phyloP scores from a whole-genome alignment of 2,329 filamentous ascomycete genomes.

The Aspergillus tamarii region DNA sequence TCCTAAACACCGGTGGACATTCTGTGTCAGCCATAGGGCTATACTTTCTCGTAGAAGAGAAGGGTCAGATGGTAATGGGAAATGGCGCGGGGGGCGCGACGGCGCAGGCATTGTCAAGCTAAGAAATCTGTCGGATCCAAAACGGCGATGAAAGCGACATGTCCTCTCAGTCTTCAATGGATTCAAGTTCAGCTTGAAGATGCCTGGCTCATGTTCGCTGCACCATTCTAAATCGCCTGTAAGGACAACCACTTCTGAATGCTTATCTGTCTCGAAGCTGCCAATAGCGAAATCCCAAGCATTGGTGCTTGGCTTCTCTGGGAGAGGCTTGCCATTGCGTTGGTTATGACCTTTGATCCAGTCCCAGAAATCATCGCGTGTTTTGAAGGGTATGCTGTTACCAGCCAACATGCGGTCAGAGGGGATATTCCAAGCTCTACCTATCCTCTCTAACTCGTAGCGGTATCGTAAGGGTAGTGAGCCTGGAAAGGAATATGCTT shows the following conservation, averaged over 20 bases:
- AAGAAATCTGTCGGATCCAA: slow-evolving; percentile 52
- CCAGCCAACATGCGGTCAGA: slow-evolving; percentile 34
- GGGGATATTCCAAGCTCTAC: slow-evolving; percentile 32
- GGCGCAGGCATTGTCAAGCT: slow-evolving; percentile 42
- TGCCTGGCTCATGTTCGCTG: slow-evolving; percentile 31
- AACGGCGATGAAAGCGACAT: slow-evolving; percentile 50
- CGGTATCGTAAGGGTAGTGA: slow-evolving; percentile 38
- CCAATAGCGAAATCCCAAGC: slow-evolving; percentile 41
- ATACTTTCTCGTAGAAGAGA: slow-evolving; percentile 38
- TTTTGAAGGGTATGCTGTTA: slow-evolving; percentile 26
- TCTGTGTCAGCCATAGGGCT: slow-evolving; percentile 43
- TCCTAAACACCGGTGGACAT: slow-evolving; percentile 44
- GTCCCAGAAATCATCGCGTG: slow-evolving; percentile 38
- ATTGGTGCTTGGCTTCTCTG: slow-evolving; percentile 34
- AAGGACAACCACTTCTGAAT: slow-evolving; percentile 44
- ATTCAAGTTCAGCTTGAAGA: slow-evolving; percentile 45
- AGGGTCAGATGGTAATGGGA: slow-evolving; percentile 25
- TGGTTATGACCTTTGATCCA: slow-evolving; percentile 32
- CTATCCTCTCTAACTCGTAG: slow-evolving; percentile 44
- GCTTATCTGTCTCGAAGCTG: slow-evolving; percentile 35
- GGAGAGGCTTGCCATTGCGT: slow-evolving; percentile 27
- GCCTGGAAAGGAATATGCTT: slow-evolving; percentile 26
- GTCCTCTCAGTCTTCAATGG: slow-evolving; percentile 46
- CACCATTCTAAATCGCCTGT: slow-evolving; percentile 47
- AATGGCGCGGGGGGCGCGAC: slow-evolving; percentile 30